These are phyloP conservation scores for Hypseocharis bilobata DNA, from an alignment of 441 rosid species.

Conservation along the genomic window DNA sequence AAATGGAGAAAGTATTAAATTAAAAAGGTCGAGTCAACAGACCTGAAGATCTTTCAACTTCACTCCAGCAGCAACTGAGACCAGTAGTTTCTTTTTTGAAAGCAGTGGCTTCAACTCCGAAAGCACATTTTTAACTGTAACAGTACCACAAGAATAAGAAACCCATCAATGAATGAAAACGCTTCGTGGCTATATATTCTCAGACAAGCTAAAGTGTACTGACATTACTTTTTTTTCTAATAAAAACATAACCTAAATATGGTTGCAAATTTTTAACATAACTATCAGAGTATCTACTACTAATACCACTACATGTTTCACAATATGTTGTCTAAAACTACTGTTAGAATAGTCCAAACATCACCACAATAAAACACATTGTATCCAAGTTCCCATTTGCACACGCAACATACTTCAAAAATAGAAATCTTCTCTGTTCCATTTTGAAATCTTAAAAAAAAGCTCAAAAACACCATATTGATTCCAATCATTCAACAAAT, in stretches of 20 bases:
- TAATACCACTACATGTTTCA: background rate
- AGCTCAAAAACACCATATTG: background rate
- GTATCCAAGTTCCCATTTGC: background rate
- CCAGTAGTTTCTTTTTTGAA: slow-evolving; percentile 62
- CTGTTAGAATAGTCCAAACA: background rate
- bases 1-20: background rate
- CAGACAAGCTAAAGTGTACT: background rate
- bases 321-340: background rate
- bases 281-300: background rate
- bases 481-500: too few species aligned
- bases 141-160: slow-evolving; percentile 6
- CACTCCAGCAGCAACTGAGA: slow-evolving; percentile 76
- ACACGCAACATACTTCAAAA: background rate
- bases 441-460: background rate
- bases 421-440: background rate
- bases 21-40: slow-evolving; percentile 4
- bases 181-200: background rate
- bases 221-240: background rate
- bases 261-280: background rate
- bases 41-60: slow-evolving; percentile 77
- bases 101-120: slow-evolving; percentile 48
- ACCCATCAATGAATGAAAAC: background rate
- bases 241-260: background rate
- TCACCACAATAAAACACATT: too few species aligned
- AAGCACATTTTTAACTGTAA: slow-evolving; percentile 62